These are phyloP conservation scores for Raphanus sativus DNA, from an alignment of 345 rosid genomes.

Conservation along the genomic window DNA sequence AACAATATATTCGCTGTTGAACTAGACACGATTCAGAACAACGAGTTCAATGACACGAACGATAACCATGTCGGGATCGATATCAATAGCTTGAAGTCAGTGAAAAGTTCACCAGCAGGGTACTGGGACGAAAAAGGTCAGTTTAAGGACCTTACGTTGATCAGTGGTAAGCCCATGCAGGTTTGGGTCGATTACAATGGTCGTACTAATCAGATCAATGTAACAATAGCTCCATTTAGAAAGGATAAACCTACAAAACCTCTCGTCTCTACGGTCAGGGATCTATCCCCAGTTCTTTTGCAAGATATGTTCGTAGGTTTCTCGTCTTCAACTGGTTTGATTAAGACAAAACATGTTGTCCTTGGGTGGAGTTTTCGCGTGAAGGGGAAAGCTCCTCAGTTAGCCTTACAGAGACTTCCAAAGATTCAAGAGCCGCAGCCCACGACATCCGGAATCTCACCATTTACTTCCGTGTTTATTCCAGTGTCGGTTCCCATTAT, in stretches of 20 bases:
- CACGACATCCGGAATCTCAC: neutral
- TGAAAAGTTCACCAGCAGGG: neutral
- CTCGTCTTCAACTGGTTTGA: neutral
- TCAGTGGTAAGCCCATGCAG: neutral
- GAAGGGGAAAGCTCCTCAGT: conserved; percentile 1
- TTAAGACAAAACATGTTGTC: neutral
- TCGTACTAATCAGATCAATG: neutral
- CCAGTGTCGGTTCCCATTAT: neutral
- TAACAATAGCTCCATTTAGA: neutral
- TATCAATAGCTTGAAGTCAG: conserved; percentile 33
- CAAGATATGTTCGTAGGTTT: conserved; percentile 10
- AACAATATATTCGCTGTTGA: neutral
- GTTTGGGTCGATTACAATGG: neutral
- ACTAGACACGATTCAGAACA: neutral
- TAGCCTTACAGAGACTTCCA: neutral
- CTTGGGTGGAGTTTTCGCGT: neutral
- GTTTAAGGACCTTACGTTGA: neutral
- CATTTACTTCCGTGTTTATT: neutral
- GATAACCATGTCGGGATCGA: neutral
- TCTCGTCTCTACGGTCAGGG: neutral
- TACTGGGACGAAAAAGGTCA: neutral
- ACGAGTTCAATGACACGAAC: neutral
- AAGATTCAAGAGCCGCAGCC: neutral
- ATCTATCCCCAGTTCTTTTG: conserved; percentile 25
- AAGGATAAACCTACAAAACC: neutral